These are phyloP conservation scores for Ogataea nonfermentans DNA, from an alignment of 805 yeast genomes.

Conservation along the genomic window DNA sequence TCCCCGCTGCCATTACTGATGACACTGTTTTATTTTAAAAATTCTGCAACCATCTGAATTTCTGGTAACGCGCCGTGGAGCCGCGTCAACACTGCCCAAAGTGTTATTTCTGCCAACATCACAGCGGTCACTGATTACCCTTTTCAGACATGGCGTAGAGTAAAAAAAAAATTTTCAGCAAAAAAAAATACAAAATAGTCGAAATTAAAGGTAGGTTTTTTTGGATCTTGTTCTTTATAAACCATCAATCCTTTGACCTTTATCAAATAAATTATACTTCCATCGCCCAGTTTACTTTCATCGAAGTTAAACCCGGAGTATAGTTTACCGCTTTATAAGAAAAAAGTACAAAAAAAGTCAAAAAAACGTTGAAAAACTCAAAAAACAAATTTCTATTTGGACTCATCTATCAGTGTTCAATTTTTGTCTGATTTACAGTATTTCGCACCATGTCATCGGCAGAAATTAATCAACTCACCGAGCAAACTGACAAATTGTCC, in stretches of 20 bases:
- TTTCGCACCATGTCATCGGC: slow-evolving; percentile 32
- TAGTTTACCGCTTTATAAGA: slow-evolving; percentile 15
- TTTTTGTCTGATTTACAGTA: slow-evolving; percentile 9
- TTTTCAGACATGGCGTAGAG: slow-evolving; percentile 12
- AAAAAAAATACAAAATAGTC: slow-evolving; percentile 7
- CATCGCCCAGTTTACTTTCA: slow-evolving; percentile 16
- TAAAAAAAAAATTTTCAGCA: slow-evolving; percentile 12
- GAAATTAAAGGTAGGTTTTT: slow-evolving; percentile 9
- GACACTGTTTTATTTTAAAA: too few relatives aligned
- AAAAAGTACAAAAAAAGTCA: slow-evolving; percentile 21
- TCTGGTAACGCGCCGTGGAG: slow-evolving; percentile 3
- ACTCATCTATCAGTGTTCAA: slow-evolving; percentile 15
- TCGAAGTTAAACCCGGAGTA: slow-evolving; percentile 17
- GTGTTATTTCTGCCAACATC: slow-evolving; percentile 1
- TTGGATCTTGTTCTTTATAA: slow-evolving; percentile 15
- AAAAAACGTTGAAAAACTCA: slow-evolving; percentile 20
- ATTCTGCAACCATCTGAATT: not conserved
- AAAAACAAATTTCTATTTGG: slow-evolving; percentile 15
- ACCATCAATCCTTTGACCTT: slow-evolving; percentile 12
- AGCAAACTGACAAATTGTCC: slow-evolving; percentile 35
- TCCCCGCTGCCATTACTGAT: too few relatives aligned
- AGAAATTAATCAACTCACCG: slow-evolving; percentile 35
- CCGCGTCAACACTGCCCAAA: not conserved
- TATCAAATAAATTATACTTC: slow-evolving; percentile 14
- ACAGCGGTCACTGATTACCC: slow-evolving; percentile 11